These are phyloP conservation scores for Cicer chorassanicum DNA, from an alignment of 306 rosid genomes.

Conservation along the genomic window DNA sequence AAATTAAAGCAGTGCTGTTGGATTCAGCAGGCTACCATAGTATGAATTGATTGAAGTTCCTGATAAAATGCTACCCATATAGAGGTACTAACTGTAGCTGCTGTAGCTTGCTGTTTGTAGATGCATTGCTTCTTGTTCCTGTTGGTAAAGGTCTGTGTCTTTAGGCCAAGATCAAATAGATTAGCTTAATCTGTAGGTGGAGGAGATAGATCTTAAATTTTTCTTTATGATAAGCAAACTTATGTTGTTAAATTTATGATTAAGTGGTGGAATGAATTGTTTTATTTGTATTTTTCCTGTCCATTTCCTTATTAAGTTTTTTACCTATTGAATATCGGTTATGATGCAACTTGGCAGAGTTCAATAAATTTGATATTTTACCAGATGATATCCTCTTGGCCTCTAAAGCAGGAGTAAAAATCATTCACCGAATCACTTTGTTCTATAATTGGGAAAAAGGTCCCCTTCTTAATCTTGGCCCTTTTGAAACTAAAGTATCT, in stretches of 20 bases:
- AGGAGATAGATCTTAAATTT: slow-evolving; percentile 25
- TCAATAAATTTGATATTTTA: not conserved
- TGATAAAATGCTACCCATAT: slow-evolving; percentile 22
- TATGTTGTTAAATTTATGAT: slow-evolving; percentile 35
- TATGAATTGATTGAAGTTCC: slow-evolving; percentile 53
- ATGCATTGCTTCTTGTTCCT: slow-evolving; percentile 44
- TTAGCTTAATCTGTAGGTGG: slow-evolving; percentile 47
- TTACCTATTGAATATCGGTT: slow-evolving; percentile 12
- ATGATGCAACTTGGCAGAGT: not conserved
- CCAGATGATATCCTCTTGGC: not conserved
- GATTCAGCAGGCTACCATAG: slow-evolving; percentile 81
- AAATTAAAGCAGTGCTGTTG: slow-evolving; percentile 80
- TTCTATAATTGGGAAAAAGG: not conserved
- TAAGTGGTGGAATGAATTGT: slow-evolving; percentile 41
- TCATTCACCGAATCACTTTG: not conserved
- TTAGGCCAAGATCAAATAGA: slow-evolving; percentile 44
- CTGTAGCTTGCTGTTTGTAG: slow-evolving; percentile 48
- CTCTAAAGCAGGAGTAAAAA: not conserved
- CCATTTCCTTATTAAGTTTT: not conserved
- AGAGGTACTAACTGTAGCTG: slow-evolving; percentile 46
- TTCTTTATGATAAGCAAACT: slow-evolving; percentile 37
- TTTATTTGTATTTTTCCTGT: not conserved
- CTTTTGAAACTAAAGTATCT: not conserved
- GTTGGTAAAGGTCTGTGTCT: slow-evolving; percentile 31
- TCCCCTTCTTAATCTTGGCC: not conserved